Percentiles rank a stretch among this genome's conserved stretches.
These are phyloP conservation scores for Apiotrichum domesticum DNA, from an alignment of 1,284 basidiomycete genomes.

Conservation along the genomic window DNA sequence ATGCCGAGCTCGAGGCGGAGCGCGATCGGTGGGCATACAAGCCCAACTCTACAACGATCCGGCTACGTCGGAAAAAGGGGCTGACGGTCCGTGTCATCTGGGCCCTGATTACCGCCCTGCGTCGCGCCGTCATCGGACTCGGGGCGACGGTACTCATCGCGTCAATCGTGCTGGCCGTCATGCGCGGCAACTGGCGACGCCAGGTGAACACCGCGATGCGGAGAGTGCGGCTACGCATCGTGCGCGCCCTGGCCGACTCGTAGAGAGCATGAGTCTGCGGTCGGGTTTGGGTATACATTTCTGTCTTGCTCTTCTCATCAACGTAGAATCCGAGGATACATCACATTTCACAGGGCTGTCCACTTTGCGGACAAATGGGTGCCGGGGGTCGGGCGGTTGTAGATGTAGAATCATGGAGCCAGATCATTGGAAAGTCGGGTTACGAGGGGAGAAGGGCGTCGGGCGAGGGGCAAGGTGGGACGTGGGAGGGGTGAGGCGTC, in stretches of 20 bases:
- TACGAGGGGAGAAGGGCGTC: too few species aligned
- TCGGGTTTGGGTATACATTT: too few species aligned
- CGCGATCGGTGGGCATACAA: slow-evolving; percentile 17
- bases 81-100: slow-evolving; percentile 30
- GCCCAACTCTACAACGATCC: slow-evolving; percentile 19
- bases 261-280: background rate
- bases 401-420: too few species aligned
- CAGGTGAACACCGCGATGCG: slow-evolving; percentile 1
- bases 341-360: too few species aligned
- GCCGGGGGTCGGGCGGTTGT: too few species aligned
- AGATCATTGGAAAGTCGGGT: too few species aligned
- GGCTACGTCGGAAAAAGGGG: slow-evolving; percentile 14
- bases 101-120: slow-evolving; percentile 27
- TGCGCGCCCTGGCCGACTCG: background rate
- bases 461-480: too few species aligned
- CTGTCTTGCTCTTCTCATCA: too few species aligned
- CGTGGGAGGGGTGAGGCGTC: too few species aligned
- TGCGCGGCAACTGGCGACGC: slow-evolving; percentile 32
- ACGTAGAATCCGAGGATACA: too few species aligned
- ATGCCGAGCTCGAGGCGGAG: slow-evolving; percentile 26
- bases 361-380: too few species aligned
- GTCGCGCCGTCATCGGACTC: slow-evolving; percentile 33
- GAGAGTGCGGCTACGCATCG: slow-evolving; percentile 7
- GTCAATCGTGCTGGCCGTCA: slow-evolving; percentile 21
- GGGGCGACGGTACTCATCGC: slow-evolving; percentile 28